Conservation (phyloP, 2,329 filamentous ascomycete species). For the Ceratocystis albifundus region DNA sequence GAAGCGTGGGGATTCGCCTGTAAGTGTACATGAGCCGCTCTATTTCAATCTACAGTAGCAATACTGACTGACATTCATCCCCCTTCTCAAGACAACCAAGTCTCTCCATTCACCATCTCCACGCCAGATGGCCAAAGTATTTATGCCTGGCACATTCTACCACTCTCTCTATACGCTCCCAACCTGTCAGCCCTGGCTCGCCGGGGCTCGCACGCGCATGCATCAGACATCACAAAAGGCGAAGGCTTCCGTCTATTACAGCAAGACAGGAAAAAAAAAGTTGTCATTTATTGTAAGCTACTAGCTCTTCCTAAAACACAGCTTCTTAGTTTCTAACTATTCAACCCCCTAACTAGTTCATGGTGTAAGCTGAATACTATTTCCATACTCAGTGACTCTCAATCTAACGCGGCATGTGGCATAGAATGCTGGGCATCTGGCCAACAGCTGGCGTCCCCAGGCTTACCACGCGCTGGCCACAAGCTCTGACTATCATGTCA, state of each 20-base stretch:
- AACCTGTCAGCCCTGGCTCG: conserved; percentile 53
- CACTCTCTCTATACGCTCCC: conserved; percentile 61
- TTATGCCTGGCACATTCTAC: conserved; percentile 85
- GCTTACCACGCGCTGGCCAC: conserved; percentile 68
- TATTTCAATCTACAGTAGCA: conserved; percentile 16
- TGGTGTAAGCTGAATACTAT: conserved; percentile 14
- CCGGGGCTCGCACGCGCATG: conserved; percentile 39
- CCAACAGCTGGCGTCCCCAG: conserved; percentile 61
- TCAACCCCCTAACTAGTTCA: conserved; percentile 18
- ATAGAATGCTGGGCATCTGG: conserved; percentile 76
- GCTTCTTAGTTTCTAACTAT: too few species aligned
- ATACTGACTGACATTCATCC: conserved; percentile 12
- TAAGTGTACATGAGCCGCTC: conserved; percentile 31
- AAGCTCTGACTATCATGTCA: conserved; percentile 62
- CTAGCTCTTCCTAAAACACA: not conserved
- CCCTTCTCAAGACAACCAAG: conserved; percentile 57
- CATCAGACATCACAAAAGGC: conserved; percentile 43
- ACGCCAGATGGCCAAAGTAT: conserved; percentile 66
- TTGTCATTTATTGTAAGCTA: conserved; percentile 44
- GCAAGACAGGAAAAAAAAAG: conserved; percentile 49
- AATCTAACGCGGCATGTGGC: conserved; percentile 19
- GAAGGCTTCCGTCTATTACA: conserved; percentile 50
- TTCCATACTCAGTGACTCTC: not conserved
- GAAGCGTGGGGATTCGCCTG: conserved; percentile 80
- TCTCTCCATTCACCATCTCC: conserved; percentile 68